phyloP scores from a whole-genome alignment of 202 grass and related monocot genomes.

The Brachypodium distachyon region DNA sequence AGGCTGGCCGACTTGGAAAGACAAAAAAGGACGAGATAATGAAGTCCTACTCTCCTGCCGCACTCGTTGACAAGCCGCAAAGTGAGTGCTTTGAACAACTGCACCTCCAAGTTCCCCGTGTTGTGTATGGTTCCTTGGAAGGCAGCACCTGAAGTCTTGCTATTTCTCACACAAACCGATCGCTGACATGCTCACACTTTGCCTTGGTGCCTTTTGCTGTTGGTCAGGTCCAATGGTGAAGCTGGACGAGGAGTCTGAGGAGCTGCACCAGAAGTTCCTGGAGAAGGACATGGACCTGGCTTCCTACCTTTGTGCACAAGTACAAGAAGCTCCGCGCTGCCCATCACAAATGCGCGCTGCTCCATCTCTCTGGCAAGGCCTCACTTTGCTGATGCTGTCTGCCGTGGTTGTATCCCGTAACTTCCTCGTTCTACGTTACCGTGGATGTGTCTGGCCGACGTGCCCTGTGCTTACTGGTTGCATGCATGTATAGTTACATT shows the following conservation, averaged over 20 bases:
- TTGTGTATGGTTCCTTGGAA: not conserved
- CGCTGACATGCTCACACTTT: not conserved
- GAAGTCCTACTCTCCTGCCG: constrained; percentile 52
- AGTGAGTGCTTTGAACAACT: constrained; percentile 29
- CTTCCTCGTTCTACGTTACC: no score
- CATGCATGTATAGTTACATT: constrained; percentile 20
- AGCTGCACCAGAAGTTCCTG: constrained; percentile 55
- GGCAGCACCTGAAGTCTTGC: no score
- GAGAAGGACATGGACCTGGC: constrained; percentile 67
- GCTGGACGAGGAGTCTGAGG: constrained; percentile 68
- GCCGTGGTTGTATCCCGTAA: not conserved
- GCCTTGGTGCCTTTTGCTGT: not conserved
- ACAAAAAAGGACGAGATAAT: constrained; percentile 73
- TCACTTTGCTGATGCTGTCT: constrained; percentile 31
- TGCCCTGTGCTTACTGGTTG: not conserved
- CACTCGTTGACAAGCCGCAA: constrained; percentile 64
- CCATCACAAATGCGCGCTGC: constrained; percentile 61
- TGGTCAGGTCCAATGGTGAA: constrained; percentile 45
- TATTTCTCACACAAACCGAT: no score
- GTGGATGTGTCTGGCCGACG: not conserved
- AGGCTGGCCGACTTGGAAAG: constrained; percentile 60
- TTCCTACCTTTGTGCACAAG: constrained; percentile 67
- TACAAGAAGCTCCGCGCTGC: constrained; percentile 70
- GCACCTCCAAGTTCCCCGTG: not conserved
- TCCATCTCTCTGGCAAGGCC: constrained; percentile 71